Conservation (phyloP, 78 protist genomes). For the Mastigamoeba balamuthi region DNA sequence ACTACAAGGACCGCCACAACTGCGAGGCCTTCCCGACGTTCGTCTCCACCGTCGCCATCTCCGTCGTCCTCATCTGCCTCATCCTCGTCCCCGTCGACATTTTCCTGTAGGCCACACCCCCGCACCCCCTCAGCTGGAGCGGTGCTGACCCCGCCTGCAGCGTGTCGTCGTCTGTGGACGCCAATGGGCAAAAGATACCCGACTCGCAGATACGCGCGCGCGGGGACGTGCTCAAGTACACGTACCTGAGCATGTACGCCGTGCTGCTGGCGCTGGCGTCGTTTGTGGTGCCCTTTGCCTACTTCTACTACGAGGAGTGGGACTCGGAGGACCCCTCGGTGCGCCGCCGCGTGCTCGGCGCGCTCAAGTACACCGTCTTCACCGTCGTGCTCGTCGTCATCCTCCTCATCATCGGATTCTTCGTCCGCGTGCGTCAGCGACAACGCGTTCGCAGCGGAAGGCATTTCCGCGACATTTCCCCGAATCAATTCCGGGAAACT, state of each 20-base stretch:
- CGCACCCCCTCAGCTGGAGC: not conserved
- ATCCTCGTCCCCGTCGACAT: slow-evolving; percentile 50
- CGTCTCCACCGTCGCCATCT: slow-evolving; percentile 15
- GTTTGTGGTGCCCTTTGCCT: slow-evolving; percentile 44
- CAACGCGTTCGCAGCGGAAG: too few species aligned
- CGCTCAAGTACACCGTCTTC: slow-evolving; percentile 36
- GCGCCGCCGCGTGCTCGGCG: slow-evolving; percentile 12
- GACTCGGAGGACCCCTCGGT: slow-evolving; percentile 40
- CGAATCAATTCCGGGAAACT: too few species aligned
- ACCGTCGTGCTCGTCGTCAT: slow-evolving; percentile 17
- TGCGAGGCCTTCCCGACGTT: slow-evolving; percentile 33
- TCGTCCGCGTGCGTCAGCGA: not conserved
- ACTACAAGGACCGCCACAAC: slow-evolving; percentile 35
- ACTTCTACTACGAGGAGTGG: slow-evolving; percentile 47
- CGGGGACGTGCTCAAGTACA: not conserved
- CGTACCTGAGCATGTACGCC: slow-evolving; percentile 15
- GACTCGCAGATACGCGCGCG: not conserved
- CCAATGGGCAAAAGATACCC: not conserved
- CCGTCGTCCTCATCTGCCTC: slow-evolving; percentile 29
- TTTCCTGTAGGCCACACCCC: slow-evolving; percentile 19
- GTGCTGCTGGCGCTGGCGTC: slow-evolving; percentile 16
- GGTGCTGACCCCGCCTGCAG: not conserved
- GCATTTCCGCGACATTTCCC: too few species aligned
- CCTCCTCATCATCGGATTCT: slow-evolving; percentile 37
- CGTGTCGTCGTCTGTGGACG: not conserved